Evolutionary conservation across 345 rosid species (phyloP), one percentile per base, ranked within the genome.

Genomic region (Raphanus raphanistrum): DNA sequence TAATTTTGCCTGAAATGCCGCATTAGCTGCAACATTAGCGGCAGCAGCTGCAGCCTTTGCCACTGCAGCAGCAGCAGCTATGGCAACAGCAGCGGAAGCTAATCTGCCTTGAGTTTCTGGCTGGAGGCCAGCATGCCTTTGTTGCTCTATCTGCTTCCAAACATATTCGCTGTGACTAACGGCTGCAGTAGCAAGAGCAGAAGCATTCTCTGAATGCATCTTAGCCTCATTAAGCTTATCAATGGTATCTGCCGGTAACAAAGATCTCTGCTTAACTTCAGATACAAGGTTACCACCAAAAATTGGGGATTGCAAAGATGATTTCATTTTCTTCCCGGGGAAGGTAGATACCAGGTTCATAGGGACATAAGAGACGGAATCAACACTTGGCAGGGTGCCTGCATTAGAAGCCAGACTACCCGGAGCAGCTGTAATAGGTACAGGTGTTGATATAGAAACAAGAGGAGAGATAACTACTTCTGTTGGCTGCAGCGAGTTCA

Each of bases 21-120:
- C 98, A 87, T 82, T 85, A 27, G 94, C 86, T 72, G 99, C 98
- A 52, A 96, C 97, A 82, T 84, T 90, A 68, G 98, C 97, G 58
- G 97, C 97, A 10, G 98, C 98, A 65, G 99, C 95, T 60, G 99
- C 99, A 9, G 97, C 98, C 79, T 88, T 93, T 41, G 98, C 99
- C 83, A 93, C 97, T 45, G 99, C 89, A 78, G 97, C 91, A 2
- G 99, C 98, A 29, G 96, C 91, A 52, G 96, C 89, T 68, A 88
- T 77, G 15, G 96, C 92, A 86, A 84, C 87, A 64, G 97, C 95
- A 70, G 98, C 98, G n/a, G 90, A 89, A 75, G 92, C 89, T 82
- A 96, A 77, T 70, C 82, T 89, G 64, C 82, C 83, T 84, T 93
- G 92, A 70, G 79, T 84, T 74, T 91, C 94, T 45, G 87, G 68